phyloP scores from a whole-genome alignment of 495 filamentous ascomycete species.

The Xylaria venustula region DNA sequence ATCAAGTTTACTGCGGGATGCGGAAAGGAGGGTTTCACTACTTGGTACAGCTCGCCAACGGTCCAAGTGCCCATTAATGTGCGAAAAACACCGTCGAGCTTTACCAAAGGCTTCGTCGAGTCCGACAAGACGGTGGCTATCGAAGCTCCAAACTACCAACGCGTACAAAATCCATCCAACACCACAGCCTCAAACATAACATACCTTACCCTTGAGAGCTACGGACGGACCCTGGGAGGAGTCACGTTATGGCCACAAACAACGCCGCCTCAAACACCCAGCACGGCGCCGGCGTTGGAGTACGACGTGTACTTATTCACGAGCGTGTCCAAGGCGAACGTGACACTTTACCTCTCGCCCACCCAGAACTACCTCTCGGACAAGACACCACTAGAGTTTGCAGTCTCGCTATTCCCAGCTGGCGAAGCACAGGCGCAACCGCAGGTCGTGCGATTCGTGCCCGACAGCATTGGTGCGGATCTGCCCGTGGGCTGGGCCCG shows the following conservation, averaged over 20 bases:
- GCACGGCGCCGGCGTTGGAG: conserved; percentile 55
- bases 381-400: conserved; percentile 57
- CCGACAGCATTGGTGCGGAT: conserved; percentile 41
- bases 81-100: conserved; percentile 51
- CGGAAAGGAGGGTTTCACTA: conserved; percentile 50
- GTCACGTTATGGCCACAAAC: conserved; percentile 56
- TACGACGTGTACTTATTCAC: conserved; percentile 69
- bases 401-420: conserved; percentile 49
- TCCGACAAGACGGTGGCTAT: conserved; percentile 60
- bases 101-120: conserved; percentile 65
- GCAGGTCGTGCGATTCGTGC: conserved; percentile 52
- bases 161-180: conserved; percentile 35
- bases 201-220: conserved; percentile 53
- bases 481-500: conserved; percentile 58
- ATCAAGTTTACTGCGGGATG: conserved; percentile 57
- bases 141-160: conserved; percentile 54
- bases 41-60: conserved; percentile 42
- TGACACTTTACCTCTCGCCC: conserved; percentile 61
- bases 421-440: conserved; percentile 37
- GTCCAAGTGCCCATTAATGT: conserved; percentile 60
- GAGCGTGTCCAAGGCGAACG: conserved; percentile 48
- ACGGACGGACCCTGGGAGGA: conserved; percentile 58
- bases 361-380: conserved; percentile 62
- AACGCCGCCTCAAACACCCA: conserved; percentile 45
- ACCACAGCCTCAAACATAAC: conserved; percentile 33